A percentile compares a stretch with the other conserved stretches of the same genome.
phyloP scores from a whole-genome alignment of 1,139 yeast genomes.

The Pneumocystis carinii region DNA sequence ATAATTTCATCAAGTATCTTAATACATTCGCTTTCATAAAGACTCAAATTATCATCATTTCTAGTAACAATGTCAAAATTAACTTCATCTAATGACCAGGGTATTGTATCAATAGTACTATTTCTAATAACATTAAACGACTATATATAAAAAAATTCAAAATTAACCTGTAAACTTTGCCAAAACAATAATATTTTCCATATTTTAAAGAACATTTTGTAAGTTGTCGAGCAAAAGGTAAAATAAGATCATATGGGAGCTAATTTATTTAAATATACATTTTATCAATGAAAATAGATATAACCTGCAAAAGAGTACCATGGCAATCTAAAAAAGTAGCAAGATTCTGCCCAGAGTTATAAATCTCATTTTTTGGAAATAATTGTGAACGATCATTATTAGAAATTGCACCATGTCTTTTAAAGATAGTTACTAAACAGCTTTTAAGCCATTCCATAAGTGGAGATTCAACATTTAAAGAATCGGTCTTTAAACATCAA shows the following conservation, averaged over 20 bases:
- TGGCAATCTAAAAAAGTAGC: constrained; percentile 68
- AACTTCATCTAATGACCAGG: constrained; percentile 63
- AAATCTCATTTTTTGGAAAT: constrained; percentile 70
- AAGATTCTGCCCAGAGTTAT: constrained; percentile 28
- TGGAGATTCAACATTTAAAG: constrained; percentile 21
- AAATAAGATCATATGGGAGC: constrained; percentile 33
- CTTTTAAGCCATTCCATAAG: constrained; percentile 33
- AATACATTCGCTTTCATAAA: constrained; percentile 75
- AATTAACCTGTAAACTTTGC: constrained; percentile 8
- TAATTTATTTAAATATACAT: not conserved
- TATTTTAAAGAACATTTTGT: no score
- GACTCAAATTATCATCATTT: constrained; percentile 33
- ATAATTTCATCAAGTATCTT: constrained; percentile 66
- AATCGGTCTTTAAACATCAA: not conserved
- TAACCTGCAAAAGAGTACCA: constrained; percentile 75
- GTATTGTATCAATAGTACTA: constrained; percentile 39
- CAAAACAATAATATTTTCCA: not conserved
- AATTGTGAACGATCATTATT: constrained; percentile 32
- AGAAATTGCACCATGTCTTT: constrained; percentile 75
- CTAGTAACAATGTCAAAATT: constrained; percentile 68
- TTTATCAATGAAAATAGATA: constrained; percentile 36
- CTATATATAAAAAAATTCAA: constrained; percentile 66
- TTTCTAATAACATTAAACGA: constrained; percentile 32
- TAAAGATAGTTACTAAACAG: constrained; percentile 46
- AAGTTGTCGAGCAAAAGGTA: not conserved